Percentiles rank a stretch among this genome's conserved stretches.
phyloP scores from a whole-genome alignment of 148 eudicot species.

The Rhododendron mucronatum region DNA sequence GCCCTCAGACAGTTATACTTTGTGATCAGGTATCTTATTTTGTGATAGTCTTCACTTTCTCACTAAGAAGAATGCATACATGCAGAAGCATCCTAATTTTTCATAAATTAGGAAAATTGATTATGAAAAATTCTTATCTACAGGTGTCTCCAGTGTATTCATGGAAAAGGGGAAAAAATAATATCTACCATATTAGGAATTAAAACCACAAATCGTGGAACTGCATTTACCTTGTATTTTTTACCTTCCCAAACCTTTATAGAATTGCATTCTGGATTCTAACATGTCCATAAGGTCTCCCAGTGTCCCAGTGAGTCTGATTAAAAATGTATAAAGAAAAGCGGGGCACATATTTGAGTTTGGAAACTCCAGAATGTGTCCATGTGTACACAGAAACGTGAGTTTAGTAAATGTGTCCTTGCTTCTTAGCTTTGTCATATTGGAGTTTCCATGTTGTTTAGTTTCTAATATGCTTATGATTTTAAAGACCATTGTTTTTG shows the following conservation, averaged over 20 bases:
- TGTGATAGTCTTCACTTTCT: not conserved
- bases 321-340: not conserved
- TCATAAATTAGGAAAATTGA: not conserved
- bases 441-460: not conserved
- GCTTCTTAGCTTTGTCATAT: slow-evolving; percentile 1
- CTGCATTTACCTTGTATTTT: not conserved
- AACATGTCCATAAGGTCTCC: not conserved
- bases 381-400: not conserved
- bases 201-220: not conserved
- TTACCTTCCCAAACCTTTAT: not conserved
- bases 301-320: not conserved
- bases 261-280: not conserved
- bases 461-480: slow-evolving; percentile 1
- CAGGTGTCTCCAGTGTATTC: not conserved
- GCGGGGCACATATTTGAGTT: not conserved
- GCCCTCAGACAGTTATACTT: slow-evolving; percentile 62
- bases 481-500: not conserved
- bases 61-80: not conserved
- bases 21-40: slow-evolving; percentile 69
- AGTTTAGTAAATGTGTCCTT: not conserved
- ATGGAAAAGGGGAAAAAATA: not conserved
- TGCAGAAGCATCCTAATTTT: not conserved
- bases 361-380: not conserved
- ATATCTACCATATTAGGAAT: not conserved
- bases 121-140: not conserved